phyloP scores from a whole-genome alignment of 345 rosid genomes.

The Anastatica hierochuntica region DNA sequence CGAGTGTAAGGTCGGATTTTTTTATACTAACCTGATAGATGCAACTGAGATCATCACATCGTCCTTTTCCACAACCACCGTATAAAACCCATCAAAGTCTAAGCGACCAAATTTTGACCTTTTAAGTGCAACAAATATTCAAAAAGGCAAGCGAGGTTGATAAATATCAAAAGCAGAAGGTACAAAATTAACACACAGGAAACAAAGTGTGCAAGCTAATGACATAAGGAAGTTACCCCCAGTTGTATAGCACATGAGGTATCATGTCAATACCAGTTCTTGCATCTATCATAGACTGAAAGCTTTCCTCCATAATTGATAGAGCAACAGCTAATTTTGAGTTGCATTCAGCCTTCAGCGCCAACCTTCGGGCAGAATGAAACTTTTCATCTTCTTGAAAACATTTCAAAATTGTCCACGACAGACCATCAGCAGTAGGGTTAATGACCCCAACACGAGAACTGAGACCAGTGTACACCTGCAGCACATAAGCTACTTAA shows the following conservation, averaged over 20 bases:
- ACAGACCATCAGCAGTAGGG: conserved; percentile 46
- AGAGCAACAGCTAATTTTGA: conserved; percentile 82
- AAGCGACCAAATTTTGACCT: conserved; percentile 83
- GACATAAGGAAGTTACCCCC: conserved; percentile 46
- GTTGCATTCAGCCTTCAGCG: conserved; percentile 90
- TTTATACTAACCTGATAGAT: conserved; percentile 61
- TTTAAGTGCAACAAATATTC: conserved; percentile 20
- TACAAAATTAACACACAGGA: conserved; percentile 3
- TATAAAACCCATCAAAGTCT: conserved; percentile 71
- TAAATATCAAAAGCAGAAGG: neutral
- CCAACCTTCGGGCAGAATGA: conserved; percentile 60
- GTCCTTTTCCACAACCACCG: conserved; percentile 80
- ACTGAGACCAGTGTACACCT: conserved; percentile 62
- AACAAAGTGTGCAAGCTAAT: conserved; percentile 10
- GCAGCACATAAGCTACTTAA: conserved; percentile 15
- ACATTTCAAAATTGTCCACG: conserved; percentile 76
- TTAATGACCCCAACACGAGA: conserved; percentile 63
- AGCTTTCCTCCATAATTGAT: conserved; percentile 90
- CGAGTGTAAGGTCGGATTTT: neutral
- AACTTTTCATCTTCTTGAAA: conserved; percentile 71
- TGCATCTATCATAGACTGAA: conserved; percentile 87
- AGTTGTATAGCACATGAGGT: conserved; percentile 79
- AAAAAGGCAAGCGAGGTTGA: neutral
- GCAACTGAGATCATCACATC: conserved; percentile 80
- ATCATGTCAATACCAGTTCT: conserved; percentile 93